These are phyloP conservation scores for Baeospora myosura DNA, from an alignment of 1,284 basidiomycete genomes.

Conservation along the genomic window DNA sequence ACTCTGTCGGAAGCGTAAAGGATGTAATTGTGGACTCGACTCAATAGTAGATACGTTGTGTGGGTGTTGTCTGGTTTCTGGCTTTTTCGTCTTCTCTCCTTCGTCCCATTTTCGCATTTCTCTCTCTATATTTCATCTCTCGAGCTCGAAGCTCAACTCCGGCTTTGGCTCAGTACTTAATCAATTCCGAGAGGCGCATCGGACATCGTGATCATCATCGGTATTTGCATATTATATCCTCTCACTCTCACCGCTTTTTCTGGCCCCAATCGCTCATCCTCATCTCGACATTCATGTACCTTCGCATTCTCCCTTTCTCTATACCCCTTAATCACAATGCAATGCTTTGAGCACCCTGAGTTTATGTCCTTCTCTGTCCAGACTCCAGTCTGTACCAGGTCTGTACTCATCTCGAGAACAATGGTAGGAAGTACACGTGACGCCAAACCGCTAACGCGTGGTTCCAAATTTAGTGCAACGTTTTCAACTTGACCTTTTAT, in stretches of 20 bases:
- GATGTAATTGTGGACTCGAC: conserved; percentile 15
- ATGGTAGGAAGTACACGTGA: background rate
- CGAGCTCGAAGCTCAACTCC: background rate
- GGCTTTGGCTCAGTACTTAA: too few relatives aligned
- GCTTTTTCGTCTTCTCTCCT: background rate
- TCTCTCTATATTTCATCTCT: background rate
- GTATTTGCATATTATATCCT: too few relatives aligned
- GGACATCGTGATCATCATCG: too few relatives aligned
- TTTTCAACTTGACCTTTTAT: background rate
- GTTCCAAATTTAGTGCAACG: background rate
- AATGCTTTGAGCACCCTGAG: background rate
- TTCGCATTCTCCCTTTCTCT: background rate
- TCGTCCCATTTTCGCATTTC: too few relatives aligned
- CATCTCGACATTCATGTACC: background rate
- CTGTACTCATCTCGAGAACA: too few relatives aligned
- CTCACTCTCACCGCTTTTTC: background rate
- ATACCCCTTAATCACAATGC: background rate
- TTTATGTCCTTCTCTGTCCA: background rate
- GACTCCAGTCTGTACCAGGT: too few relatives aligned
- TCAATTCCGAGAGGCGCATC: too few relatives aligned
- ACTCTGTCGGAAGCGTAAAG: conserved; percentile 38
- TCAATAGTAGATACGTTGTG: conserved; percentile 2
- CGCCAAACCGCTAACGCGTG: background rate
- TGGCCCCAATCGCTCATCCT: background rate
- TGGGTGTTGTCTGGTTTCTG: background rate